Percentiles rank a stretch among this genome's conserved stretches.
Conservation (phyloP, 768 basidiomycete genomes). For the Psilocybe cyanescens region DNA sequence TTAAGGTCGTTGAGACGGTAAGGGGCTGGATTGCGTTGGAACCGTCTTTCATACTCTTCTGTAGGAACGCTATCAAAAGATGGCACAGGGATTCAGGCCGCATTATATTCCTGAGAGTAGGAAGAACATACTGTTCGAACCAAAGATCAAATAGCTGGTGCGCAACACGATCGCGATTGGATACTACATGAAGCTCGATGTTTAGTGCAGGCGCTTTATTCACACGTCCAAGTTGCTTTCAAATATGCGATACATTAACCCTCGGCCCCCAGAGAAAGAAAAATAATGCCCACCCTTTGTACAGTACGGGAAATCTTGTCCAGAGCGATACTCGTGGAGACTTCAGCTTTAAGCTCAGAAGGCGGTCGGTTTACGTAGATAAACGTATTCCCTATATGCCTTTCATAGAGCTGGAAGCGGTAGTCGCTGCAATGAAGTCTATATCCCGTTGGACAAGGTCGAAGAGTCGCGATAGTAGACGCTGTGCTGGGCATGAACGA, state of each 20-base stretch:
- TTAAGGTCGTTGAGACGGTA: constrained; percentile 45
- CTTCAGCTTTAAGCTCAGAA: constrained; percentile 45
- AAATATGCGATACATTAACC: not conserved
- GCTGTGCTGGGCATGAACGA: constrained; percentile 63
- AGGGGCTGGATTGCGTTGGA: constrained; percentile 43
- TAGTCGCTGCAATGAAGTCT: constrained; percentile 59
- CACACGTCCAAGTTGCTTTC: constrained; percentile 64
- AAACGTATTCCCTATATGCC: constrained; percentile 55
- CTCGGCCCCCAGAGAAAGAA: not conserved
- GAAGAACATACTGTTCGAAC: constrained; percentile 60
- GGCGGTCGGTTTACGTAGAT: constrained; percentile 58
- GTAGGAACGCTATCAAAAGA: constrained; percentile 43
- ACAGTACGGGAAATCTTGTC: constrained; percentile 61
- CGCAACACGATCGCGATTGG: constrained; percentile 66
- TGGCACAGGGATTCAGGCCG: not conserved
- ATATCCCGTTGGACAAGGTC: constrained; percentile 56
- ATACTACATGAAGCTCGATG: constrained; percentile 71
- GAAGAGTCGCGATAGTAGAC: constrained; percentile 48
- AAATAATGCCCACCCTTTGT: constrained; percentile 43
- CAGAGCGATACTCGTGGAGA: constrained; percentile 63
- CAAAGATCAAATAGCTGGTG: constrained; percentile 72
- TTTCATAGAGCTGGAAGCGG: constrained; percentile 62
- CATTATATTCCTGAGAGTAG: not conserved
- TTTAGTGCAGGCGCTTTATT: constrained; percentile 51
- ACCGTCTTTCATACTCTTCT: constrained; percentile 49